These are phyloP conservation scores for Metrosideros polymorpha DNA, from an alignment of 441 rosid species.

Conservation along the genomic window DNA sequence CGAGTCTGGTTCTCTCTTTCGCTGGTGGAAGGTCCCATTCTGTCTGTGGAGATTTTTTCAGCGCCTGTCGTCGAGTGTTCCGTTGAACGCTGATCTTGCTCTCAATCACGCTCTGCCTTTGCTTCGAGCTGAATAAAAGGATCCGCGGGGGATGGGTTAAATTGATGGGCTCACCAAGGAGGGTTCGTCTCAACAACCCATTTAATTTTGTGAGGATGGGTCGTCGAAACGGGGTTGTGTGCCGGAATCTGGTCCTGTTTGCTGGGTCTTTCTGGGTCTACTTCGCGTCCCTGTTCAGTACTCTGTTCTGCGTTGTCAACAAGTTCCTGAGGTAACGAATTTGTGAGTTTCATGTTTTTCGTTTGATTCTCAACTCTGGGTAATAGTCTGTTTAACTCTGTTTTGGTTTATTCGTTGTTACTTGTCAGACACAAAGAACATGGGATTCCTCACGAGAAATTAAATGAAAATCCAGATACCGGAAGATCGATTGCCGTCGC, in stretches of 20 bases:
- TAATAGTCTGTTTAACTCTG: not conserved
- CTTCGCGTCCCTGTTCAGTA: constrained; percentile 26
- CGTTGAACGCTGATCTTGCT: constrained; percentile 7
- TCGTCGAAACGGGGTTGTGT: constrained; percentile 21
- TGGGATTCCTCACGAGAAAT: constrained; percentile 8
- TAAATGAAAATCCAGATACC: not conserved
- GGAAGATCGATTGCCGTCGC: not conserved
- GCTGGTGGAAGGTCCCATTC: constrained; percentile 48
- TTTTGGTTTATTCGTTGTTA: not conserved
- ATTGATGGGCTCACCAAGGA: constrained; percentile 20
- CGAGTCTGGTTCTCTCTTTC: not conserved
- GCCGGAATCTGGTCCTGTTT: constrained; percentile 19
- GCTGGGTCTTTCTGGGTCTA: constrained; percentile 27
- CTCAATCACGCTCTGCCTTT: constrained; percentile 21
- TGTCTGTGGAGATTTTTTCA: constrained; percentile 20
- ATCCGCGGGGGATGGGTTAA: constrained; percentile 16
- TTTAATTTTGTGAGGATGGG: constrained; percentile 20
- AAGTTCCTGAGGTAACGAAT: constrained; percentile 32
- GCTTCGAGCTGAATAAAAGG: constrained; percentile 30
- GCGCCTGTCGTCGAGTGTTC: constrained; percentile 23
- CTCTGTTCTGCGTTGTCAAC: constrained; percentile 24
- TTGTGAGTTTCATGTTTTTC: not conserved
- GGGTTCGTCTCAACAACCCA: constrained; percentile 4
- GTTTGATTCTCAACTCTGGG: not conserved
- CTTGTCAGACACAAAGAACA: constrained; percentile 11